These are phyloP conservation scores for Oenanthe javanica DNA, from an alignment of 140 eudicot species.

Conservation along the genomic window DNA sequence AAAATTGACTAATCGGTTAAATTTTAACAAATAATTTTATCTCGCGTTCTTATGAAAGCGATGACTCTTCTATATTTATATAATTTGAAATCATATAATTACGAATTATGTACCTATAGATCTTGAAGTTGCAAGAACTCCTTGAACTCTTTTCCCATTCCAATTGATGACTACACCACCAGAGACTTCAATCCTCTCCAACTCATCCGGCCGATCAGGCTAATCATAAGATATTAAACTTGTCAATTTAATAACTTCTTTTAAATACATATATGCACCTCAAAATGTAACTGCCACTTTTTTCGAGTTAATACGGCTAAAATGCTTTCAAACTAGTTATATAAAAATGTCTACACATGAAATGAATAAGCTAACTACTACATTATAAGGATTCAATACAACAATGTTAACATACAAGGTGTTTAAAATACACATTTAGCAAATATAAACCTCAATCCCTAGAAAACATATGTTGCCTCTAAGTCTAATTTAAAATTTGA, in stretches of 20 bases:
- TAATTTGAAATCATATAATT: no score
- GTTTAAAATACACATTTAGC: neutral
- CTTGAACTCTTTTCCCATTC: constrained; percentile 73
- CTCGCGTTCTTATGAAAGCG: neutral
- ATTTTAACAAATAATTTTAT: neutral
- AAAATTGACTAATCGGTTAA: neutral
- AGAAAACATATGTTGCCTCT: no score
- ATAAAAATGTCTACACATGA: neutral
- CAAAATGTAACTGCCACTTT: neutral
- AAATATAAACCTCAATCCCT: neutral
- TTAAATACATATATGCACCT: neutral
- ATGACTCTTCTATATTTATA: neutral
- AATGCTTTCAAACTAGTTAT: neutral
- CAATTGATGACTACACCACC: constrained; percentile 85
- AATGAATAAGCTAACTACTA: neutral
- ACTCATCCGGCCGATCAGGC: constrained; percentile 89
- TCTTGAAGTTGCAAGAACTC: constrained; percentile 83
- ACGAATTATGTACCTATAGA: constrained; percentile 50
- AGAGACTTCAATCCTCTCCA: constrained; percentile 62
- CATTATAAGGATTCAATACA: neutral
- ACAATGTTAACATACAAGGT: neutral
- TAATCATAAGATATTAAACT: constrained; percentile 11
- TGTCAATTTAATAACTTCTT: neutral
- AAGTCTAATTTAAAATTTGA: no score
- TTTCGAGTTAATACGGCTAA: neutral